These are phyloP conservation scores for Cryptococcus sp. DNA, from an alignment of 1,284 basidiomycete genomes.

Conservation along the genomic window DNA sequence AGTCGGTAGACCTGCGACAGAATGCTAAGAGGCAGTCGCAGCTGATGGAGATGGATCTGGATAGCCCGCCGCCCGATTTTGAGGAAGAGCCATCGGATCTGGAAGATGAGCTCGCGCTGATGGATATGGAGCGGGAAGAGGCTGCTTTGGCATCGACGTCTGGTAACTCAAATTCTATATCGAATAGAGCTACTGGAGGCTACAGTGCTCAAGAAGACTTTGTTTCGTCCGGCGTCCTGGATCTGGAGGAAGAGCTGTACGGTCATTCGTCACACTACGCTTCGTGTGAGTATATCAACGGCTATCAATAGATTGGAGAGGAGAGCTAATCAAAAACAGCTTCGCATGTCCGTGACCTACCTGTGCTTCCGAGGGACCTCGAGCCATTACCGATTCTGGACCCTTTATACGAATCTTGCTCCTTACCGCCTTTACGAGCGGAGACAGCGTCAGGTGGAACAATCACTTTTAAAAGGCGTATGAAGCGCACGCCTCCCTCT, in stretches of 20 bases:
- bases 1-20: neutral
- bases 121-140: conserved; percentile 25
- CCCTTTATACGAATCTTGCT: conserved; percentile 21
- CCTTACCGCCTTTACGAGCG: conserved; percentile 30
- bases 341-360: conserved; percentile 25
- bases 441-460: conserved; percentile 39
- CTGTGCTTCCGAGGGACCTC: conserved; percentile 22
- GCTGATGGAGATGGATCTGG: conserved; percentile 8
- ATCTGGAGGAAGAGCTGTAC: neutral
- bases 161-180: neutral
- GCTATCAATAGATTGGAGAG: no score
- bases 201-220: neutral
- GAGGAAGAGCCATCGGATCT: conserved; percentile 30
- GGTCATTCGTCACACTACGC: neutral
- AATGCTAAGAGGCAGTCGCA: conserved; percentile 3
- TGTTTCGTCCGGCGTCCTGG: neutral
- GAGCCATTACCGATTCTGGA: conserved; percentile 10
- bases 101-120: conserved; percentile 34
- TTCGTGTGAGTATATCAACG: conserved; percentile 21
- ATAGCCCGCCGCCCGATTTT: conserved; percentile 28
- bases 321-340: conserved; percentile 10
- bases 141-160: neutral
- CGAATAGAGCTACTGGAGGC: neutral
- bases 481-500: conserved; percentile 19
- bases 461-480: conserved; percentile 36